Evolutionary conservation across 2,329 filamentous ascomycete genomes (phyloP).

Genomic region (Rasamsonia emersonii): DNA sequence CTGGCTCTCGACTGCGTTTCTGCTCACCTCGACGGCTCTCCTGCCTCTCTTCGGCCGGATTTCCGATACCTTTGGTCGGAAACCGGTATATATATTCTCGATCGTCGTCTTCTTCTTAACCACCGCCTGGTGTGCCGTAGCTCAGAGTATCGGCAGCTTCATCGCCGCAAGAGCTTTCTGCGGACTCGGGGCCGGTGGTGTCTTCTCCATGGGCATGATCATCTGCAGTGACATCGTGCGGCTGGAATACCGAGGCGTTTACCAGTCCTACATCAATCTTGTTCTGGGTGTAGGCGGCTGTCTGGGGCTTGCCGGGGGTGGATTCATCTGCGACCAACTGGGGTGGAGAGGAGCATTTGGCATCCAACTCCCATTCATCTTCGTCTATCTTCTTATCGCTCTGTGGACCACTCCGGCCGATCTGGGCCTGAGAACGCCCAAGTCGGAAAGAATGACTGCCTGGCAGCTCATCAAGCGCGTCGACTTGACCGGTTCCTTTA

Average conservation of each 20-base stretch:
- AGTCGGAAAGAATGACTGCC: slow-evolving; percentile 31
- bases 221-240: slow-evolving; percentile 60
- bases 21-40: slow-evolving; percentile 67
- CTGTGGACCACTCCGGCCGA: slow-evolving; percentile 35
- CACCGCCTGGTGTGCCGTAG: slow-evolving; percentile 62
- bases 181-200: slow-evolving; percentile 64
- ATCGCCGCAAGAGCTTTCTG: slow-evolving; percentile 63
- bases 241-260: slow-evolving; percentile 50
- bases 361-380: slow-evolving; percentile 43
- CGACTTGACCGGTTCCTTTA: slow-evolving; percentile 41
- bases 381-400: slow-evolving; percentile 36
- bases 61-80: slow-evolving; percentile 65
- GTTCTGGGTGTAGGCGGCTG: slow-evolving; percentile 29
- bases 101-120: slow-evolving; percentile 55
- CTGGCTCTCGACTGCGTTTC: slow-evolving; percentile 72
- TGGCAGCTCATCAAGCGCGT: slow-evolving; percentile 39
- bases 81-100: slow-evolving; percentile 56
- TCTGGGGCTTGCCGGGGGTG: slow-evolving; percentile 31
- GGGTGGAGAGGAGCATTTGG: slow-evolving; percentile 38
- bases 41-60: slow-evolving; percentile 67
- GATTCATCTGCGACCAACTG: slow-evolving; percentile 30
- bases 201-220: slow-evolving; percentile 59
- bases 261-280: slow-evolving; percentile 35
- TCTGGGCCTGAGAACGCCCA: slow-evolving; percentile 38
- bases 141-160: slow-evolving; percentile 60